These are phyloP conservation scores for Fusarium annulatum DNA, from an alignment of 2,329 filamentous ascomycete genomes.

Conservation along the genomic window DNA sequence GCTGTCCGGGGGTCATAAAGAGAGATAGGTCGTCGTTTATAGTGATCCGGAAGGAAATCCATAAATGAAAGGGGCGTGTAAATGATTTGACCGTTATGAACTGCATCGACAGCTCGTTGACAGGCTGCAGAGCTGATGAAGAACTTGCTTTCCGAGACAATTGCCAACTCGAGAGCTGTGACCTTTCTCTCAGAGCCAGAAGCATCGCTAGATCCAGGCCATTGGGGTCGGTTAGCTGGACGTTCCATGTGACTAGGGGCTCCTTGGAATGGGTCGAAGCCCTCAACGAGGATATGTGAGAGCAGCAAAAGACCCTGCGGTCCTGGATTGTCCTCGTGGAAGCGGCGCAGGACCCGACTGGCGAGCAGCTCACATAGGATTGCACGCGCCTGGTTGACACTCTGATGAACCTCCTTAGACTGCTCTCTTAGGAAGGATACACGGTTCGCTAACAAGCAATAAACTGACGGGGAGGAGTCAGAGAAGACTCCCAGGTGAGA, in stretches of 20 bases:
- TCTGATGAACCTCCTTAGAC: constrained; percentile 73
- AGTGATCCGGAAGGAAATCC: constrained; percentile 79
- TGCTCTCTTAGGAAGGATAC: constrained; percentile 77
- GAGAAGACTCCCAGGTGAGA: neutral
- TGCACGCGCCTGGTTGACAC: constrained; percentile 75
- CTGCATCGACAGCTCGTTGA: constrained; percentile 76
- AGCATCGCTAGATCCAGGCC: constrained; percentile 52
- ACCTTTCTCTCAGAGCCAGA: constrained; percentile 64
- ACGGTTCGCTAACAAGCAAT: constrained; percentile 77
- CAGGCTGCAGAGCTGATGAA: constrained; percentile 74
- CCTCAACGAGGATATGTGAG: constrained; percentile 75
- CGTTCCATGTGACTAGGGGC: constrained; percentile 69
- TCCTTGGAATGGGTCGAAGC: constrained; percentile 78
- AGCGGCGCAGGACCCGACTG: constrained; percentile 72
- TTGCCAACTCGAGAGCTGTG: constrained; percentile 77
- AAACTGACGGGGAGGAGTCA: constrained; percentile 59
- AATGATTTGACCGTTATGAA: constrained; percentile 74
- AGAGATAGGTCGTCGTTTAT: constrained; percentile 76
- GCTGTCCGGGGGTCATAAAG: constrained; percentile 75
- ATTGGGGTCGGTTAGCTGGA: constrained; percentile 56
- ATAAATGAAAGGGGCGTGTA: constrained; percentile 78
- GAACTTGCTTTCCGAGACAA: constrained; percentile 76
- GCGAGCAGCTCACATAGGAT: constrained; percentile 76
- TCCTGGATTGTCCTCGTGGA: constrained; percentile 74
- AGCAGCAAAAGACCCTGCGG: constrained; percentile 71